These are phyloP conservation scores for Pythium angustatum DNA, from an alignment of 352 stramenopile genomes.

Conservation along the genomic window DNA sequence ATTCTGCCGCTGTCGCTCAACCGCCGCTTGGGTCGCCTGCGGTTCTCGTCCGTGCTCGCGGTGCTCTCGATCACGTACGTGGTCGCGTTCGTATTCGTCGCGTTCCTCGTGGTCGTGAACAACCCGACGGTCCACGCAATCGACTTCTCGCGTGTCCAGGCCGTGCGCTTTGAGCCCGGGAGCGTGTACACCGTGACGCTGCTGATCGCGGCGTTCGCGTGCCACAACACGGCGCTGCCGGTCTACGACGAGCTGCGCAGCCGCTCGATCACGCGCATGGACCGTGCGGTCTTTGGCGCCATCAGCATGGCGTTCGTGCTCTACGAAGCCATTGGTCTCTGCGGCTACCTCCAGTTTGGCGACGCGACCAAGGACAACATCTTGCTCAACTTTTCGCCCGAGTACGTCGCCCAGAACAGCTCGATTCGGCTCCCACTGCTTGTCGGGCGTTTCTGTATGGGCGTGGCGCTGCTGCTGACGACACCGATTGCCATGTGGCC, in stretches of 20 bases:
- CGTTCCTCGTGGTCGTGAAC: slow-evolving; percentile 42
- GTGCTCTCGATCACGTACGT: slow-evolving; percentile 74
- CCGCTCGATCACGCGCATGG: slow-evolving; percentile 58
- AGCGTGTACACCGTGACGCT: slow-evolving; percentile 78
- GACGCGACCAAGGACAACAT: slow-evolving; percentile 69
- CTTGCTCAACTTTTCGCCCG: slow-evolving; percentile 72
- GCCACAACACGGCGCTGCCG: slow-evolving; percentile 74
- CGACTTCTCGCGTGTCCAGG: slow-evolving; percentile 38
- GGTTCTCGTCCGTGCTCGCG: slow-evolving; percentile 56
- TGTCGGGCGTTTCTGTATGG: slow-evolving; percentile 66
- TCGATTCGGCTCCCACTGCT: slow-evolving; percentile 48
- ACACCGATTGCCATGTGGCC: slow-evolving; percentile 78
- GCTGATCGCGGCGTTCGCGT: slow-evolving; percentile 72
- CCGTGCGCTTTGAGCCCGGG: slow-evolving; percentile 53
- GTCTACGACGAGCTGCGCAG: slow-evolving; percentile 76
- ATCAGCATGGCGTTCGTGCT: slow-evolving; percentile 67
- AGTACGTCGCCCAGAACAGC: slow-evolving; percentile 50
- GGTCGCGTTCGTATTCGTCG: slow-evolving; percentile 57
- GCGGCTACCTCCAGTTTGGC: slow-evolving; percentile 73
- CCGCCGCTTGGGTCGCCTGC: slow-evolving; percentile 61
- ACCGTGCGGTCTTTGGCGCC: slow-evolving; percentile 59
- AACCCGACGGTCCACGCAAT: slow-evolving; percentile 19
- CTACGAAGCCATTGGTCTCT: slow-evolving; percentile 69
- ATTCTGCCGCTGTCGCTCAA: slow-evolving; percentile 66
- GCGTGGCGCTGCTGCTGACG: slow-evolving; percentile 58